Evolutionary conservation across 225 moss, liverwort and hornwort genomes (phyloP), one percentile per base, ranked within the genome.

Genomic region (Polytrichum formosum): DNA sequence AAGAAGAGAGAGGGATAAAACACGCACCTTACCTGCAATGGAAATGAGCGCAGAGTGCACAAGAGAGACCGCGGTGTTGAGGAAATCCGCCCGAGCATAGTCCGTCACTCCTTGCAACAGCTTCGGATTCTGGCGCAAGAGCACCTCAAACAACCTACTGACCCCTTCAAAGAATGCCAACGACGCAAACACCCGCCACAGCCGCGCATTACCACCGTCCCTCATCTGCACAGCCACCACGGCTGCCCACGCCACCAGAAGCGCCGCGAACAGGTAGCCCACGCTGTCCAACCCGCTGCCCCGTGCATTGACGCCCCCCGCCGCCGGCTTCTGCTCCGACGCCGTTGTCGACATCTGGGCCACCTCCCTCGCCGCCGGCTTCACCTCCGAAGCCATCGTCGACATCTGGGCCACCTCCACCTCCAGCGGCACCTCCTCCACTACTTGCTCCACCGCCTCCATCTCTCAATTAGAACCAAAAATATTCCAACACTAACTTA

Each of bases 51-150:
- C 77, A 59, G 97, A 98, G 72, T 98, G 97, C 4, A 98, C 80
- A 56, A 98, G 84, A 28, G 97, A 98, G 18, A 98, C 85, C 26
- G 82, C 76, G 53, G 91, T 92, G 63, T 98, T 98, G 26, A 98
- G 35, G 33, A 98, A 92, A 68, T 79, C 83, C 58, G 94, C 85
- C 7, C 84, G 77, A 28, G 85, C 75, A 63, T 80, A 76, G 1
- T 75, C 64, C 2, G 86, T 59, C 0, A 92, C 81, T 10, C 78
- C 80, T 30, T 75, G 81, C n/a, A 86, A 73, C 54, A 84, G 78
- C 29, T 73, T 69, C 5, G 87, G 83, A 53, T 73, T 70, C 71
- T 69, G 54, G 61, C 71, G 70, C 58, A 91, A 68, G 5, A 80
- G 73, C 0, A 66, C 27, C 20, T 78, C 75, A 30, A 96, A 28